Evolutionary conservation across 1,284 basidiomycete species (phyloP).

Genomic region (Fomitopsis pinicola): DNA sequence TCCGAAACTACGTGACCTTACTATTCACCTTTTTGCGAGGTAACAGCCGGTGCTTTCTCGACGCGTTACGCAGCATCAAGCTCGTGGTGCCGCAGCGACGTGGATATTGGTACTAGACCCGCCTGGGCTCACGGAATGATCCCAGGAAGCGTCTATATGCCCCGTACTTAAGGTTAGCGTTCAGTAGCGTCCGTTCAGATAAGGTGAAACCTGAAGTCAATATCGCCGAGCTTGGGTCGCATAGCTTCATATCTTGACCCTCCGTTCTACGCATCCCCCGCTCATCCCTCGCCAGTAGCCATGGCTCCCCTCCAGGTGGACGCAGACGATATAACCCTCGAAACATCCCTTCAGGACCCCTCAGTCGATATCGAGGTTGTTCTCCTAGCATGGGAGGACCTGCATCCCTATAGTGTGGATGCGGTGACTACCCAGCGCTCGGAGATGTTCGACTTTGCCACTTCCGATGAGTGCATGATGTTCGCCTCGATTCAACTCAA

Average conservation of each 20-base stretch:
- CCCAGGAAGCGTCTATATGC: no score
- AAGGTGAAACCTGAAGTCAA: background rate
- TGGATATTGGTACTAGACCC: no score
- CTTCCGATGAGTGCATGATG: slow-evolving; percentile 6
- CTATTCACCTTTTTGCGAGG: no score
- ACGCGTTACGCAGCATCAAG: no score
- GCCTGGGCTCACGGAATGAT: no score
- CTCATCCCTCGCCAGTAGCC: background rate
- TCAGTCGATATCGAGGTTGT: background rate
- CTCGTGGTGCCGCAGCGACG: no score
- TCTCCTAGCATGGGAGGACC: slow-evolving; percentile 2
- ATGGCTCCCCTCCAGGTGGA: background rate
- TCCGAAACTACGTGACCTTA: no score
- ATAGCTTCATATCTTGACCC: background rate
- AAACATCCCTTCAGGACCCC: background rate
- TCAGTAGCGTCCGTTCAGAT: background rate
- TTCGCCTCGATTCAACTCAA: slow-evolving; percentile 4
- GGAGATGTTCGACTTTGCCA: background rate
- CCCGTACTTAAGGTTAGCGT: background rate
- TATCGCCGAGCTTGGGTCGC: background rate
- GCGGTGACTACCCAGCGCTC: background rate
- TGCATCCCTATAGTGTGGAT: slow-evolving; percentile 3
- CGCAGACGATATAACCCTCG: slow-evolving; percentile 3
- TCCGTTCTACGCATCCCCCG: background rate
- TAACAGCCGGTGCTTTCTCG: no score